Percentiles rank a stretch among this genome's conserved stretches.
These are phyloP conservation scores for Trichosporon coremiiforme DNA, from an alignment of 1,284 basidiomycete species.

Conservation along the genomic window DNA sequence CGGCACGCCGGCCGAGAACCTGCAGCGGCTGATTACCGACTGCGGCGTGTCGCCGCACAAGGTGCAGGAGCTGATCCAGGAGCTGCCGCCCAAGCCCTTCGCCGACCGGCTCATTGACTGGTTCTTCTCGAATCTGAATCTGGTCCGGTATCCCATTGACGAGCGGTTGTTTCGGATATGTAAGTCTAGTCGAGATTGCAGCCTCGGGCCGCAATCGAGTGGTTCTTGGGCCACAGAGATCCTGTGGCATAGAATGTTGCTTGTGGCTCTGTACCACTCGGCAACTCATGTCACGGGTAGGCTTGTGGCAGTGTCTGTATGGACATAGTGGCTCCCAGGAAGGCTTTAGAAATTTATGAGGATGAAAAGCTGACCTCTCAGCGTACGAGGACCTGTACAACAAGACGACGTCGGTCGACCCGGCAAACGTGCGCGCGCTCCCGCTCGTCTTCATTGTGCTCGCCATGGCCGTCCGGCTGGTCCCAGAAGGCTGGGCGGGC, in stretches of 20 bases:
- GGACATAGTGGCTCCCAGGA: too few relatives aligned
- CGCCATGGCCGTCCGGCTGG: constrained; percentile 82
- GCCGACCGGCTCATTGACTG: constrained; percentile 64
- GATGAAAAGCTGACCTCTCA: constrained; percentile 11
- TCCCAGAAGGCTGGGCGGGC: constrained; percentile 79
- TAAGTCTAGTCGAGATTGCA: constrained; percentile 26
- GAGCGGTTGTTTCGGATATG: constrained; percentile 77
- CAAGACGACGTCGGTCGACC: constrained; percentile 72
- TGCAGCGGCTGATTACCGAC: constrained; percentile 76
- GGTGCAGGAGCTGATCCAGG: constrained; percentile 81
- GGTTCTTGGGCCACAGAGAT: too few relatives aligned
- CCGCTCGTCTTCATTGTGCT: constrained; percentile 89
- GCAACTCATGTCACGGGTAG: too few relatives aligned
- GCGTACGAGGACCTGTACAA: constrained; percentile 77
- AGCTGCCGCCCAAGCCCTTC: constrained; percentile 74
- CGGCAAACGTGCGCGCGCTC: constrained; percentile 81
- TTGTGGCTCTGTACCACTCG: too few relatives aligned
- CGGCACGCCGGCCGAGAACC: constrained; percentile 56
- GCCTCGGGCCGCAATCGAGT: too few relatives aligned
- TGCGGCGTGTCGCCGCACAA: constrained; percentile 87
- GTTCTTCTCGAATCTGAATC: constrained; percentile 69
- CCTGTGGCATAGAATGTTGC: too few relatives aligned
- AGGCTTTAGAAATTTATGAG: not conserved
- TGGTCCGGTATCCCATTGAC: constrained; percentile 90
- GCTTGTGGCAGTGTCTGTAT: too few relatives aligned